These are phyloP conservation scores for Globisporangium ultimum DNA, from an alignment of 352 stramenopile genomes.

Conservation along the genomic window DNA sequence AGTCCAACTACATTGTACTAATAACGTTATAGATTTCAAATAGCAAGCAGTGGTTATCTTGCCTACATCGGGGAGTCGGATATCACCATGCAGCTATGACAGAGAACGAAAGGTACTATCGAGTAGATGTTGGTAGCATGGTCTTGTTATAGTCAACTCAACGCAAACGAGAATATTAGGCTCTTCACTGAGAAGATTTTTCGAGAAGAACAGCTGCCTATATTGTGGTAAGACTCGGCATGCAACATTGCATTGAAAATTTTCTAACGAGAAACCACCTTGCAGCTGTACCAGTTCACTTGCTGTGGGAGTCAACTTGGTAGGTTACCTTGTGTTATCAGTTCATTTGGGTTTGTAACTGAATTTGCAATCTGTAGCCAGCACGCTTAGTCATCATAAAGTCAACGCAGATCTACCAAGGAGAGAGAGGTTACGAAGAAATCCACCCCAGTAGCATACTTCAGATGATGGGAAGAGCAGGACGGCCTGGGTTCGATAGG, in stretches of 20 bases:
- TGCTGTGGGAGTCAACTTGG: slow-evolving; percentile 41
- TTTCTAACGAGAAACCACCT: background rate
- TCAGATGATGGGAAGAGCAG: slow-evolving; percentile 44
- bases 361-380: slow-evolving; percentile 14
- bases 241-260: background rate
- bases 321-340: slow-evolving; percentile 8
- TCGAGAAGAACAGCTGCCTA: slow-evolving; percentile 16
- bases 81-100: slow-evolving; percentile 36
- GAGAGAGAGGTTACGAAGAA: slow-evolving; percentile 19
- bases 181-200: slow-evolving; percentile 28
- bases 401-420: slow-evolving; percentile 33
- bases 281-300: slow-evolving; percentile 35
- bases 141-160: background rate
- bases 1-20: background rate
- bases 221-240: slow-evolving; percentile 27
- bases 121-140: background rate
- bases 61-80: slow-evolving; percentile 20
- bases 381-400: slow-evolving; percentile 43
- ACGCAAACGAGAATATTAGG: slow-evolving; percentile 12
- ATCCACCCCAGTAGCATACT: slow-evolving; percentile 24
- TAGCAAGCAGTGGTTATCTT: slow-evolving; percentile 10
- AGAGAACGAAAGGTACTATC: slow-evolving; percentile 20
- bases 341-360: background rate
- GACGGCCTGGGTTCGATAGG: slow-evolving; percentile 27
- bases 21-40: slow-evolving; percentile 9